Evolutionary conservation across 805 yeast species (phyloP).

Genomic region (Starmerella tilneyi): DNA sequence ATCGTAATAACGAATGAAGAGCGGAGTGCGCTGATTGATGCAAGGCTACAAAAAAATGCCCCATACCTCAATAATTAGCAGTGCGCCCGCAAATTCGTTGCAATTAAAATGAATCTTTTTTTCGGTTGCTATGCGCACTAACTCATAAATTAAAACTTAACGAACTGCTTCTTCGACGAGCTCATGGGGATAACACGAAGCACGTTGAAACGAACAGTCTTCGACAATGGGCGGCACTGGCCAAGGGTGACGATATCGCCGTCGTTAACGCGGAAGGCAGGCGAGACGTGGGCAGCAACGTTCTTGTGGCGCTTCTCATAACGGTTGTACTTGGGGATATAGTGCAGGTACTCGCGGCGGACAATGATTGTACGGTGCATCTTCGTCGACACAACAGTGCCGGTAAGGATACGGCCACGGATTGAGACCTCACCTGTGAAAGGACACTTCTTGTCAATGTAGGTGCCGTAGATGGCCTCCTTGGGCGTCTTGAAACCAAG

Average conservation of each 20-base stretch:
- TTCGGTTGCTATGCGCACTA: conserved; percentile 8
- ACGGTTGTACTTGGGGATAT: conserved; percentile 99
- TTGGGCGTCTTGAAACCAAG: conserved; percentile 99
- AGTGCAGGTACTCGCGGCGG: conserved; percentile 99
- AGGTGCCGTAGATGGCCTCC: conserved; percentile 95
- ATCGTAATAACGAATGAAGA: too few relatives aligned
- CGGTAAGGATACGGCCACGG: conserved; percentile 99
- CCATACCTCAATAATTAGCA: too few relatives aligned
- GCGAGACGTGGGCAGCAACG: conserved; percentile 98
- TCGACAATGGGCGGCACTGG: conserved; percentile 99
- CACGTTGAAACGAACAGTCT: conserved; percentile 99
- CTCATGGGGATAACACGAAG: conserved; percentile 86
- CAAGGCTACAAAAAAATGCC: too few relatives aligned
- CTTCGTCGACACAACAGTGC: conserved; percentile 99
- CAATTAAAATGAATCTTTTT: not conserved
- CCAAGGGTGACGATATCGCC: conserved; percentile 99
- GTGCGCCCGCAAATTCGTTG: too few relatives aligned
- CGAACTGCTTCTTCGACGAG: conserved; percentile 79
- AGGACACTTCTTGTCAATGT: conserved; percentile 99
- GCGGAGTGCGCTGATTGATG: too few relatives aligned
- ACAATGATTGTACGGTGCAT: conserved; percentile 99
- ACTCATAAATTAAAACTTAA: conserved; percentile 68
- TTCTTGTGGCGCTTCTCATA: conserved; percentile 99
- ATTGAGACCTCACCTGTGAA: conserved; percentile 93
- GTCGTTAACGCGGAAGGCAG: conserved; percentile 99